phyloP scores from a whole-genome alignment of 495 filamentous ascomycete species.

The Penicillium crystallinum region DNA sequence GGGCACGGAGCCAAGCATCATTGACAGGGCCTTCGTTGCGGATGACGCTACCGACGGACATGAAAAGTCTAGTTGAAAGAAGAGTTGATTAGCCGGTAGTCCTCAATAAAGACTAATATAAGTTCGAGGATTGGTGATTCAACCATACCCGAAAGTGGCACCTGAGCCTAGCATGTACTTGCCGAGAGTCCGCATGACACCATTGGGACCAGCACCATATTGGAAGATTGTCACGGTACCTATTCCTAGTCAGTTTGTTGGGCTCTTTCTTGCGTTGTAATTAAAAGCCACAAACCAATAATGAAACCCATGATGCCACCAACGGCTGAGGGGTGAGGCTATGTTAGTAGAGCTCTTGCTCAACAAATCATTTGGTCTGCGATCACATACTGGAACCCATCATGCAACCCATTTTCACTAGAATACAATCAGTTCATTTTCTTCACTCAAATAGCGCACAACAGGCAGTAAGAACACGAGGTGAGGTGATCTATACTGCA shows the following conservation, averaged over 20 bases:
- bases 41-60: slow-evolving; percentile 96
- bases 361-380: neutral
- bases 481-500: neutral
- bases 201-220: slow-evolving; percentile 88
- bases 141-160: slow-evolving; percentile 84
- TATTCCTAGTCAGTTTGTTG: slow-evolving; percentile 31
- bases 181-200: slow-evolving; percentile 84
- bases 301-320: slow-evolving; percentile 97
- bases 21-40: slow-evolving; percentile 65
- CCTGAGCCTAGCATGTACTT: slow-evolving; percentile 98
- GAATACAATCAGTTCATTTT: slow-evolving; percentile 19
- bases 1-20: slow-evolving; percentile 45
- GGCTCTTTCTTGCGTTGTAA: neutral
- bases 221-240: slow-evolving; percentile 90
- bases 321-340: slow-evolving; percentile 59
- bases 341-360: slow-evolving; percentile 9
- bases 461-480: neutral
- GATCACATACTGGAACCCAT: slow-evolving; percentile 85
- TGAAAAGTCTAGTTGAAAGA: slow-evolving; percentile 72
- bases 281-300: slow-evolving; percentile 57
- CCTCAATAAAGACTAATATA: slow-evolving; percentile 4
- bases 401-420: slow-evolving; percentile 97
- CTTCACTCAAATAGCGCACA: neutral
- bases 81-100: slow-evolving; percentile 6
- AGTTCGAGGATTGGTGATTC: neutral